A percentile compares a stretch with the other conserved stretches of the same genome.
phyloP scores from a whole-genome alignment of 805 yeast genomes.

The Candida sonorensis region DNA sequence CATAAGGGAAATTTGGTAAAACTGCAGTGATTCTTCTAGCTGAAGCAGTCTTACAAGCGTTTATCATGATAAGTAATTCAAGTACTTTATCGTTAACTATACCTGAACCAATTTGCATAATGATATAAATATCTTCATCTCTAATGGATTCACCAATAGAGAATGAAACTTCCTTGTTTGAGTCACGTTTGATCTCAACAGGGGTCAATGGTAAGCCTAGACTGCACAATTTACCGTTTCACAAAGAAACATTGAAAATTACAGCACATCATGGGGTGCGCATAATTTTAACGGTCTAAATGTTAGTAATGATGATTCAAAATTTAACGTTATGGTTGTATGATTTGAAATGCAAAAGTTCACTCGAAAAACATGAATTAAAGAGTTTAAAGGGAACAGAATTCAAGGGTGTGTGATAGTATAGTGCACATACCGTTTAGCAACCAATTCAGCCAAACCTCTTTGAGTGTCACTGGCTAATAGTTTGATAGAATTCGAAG shows the following conservation, averaged over 20 bases:
- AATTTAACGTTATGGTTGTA: no score
- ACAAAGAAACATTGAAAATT: no score
- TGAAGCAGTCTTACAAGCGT: constrained; percentile 77
- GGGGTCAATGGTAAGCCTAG: constrained; percentile 57
- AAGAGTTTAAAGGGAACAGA: not conserved
- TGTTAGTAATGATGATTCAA: not conserved
- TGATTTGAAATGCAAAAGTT: no score
- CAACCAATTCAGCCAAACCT: constrained; percentile 63
- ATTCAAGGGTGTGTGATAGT: not conserved
- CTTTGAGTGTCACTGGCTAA: constrained; percentile 64
- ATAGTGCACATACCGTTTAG: constrained; percentile 28
- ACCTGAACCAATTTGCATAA: constrained; percentile 76
- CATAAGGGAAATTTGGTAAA: constrained; percentile 78
- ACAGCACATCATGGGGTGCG: no score
- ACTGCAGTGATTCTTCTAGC: constrained; percentile 81
- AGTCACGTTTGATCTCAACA: constrained; percentile 56
- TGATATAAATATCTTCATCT: constrained; percentile 77
- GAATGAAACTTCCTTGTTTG: constrained; percentile 69
- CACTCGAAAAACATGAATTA: no score
- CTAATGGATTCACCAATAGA: constrained; percentile 77
- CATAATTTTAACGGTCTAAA: no score
- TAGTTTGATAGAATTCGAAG: constrained; percentile 63
- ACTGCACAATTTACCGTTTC: no score
- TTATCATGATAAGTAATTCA: constrained; percentile 71
- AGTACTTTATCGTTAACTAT: constrained; percentile 68